Evolutionary conservation across 169 alveolate genomes (phyloP), one percentile per base, ranked within the genome.

Genomic region (Cryptosporidium bovis): DNA sequence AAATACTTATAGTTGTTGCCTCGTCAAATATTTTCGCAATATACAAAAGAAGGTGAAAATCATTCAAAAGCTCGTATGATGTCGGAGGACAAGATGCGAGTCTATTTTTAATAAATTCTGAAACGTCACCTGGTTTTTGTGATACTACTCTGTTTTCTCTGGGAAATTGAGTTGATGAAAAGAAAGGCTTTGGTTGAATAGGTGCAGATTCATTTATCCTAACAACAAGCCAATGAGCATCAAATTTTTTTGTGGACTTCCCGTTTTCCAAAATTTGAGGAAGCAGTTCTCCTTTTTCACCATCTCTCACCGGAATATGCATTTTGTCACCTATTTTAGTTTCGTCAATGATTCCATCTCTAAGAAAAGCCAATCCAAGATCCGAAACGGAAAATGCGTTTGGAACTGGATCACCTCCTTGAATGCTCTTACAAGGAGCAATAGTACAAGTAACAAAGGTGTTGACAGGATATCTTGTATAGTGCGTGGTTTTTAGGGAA

Each of bases 21-120:
- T 95, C 83, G 90, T 97, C 99, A 24, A 97, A 69, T 44, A 95
- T 90, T 67, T 96, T 95, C 44, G 97, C 95, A 53, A 96, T 85
- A 82, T 92, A 95, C 15, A 96, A 31, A 51, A 97, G 90, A 71
- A 96, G 90, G 64, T 96, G 97, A 83, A 97, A 96, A 90, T 94
- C 95, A 29, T 98, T 95, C 7, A 77, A 71, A 27, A 77, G 64
- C 12, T 60, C 2, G 15, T 40, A 27, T 13, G 87, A 77, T 20
- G 69, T 58, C 8, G 64, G 18, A 3, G 87, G 71, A 10, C 36
- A 13, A n/a, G 60, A 60, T 3, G 71, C 44, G 2, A 77, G 71
- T 56, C 87, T 77, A 60, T 65, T 33, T 46, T 77, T 77, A 20
- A 77, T 77, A 60, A 77, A 77, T 48, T 44, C 50, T 15, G 87